Evolutionary conservation across 306 rosid genomes (phyloP), one percentile per base, ranked within the genome.

Genomic region (Clitoria ternatea): DNA sequence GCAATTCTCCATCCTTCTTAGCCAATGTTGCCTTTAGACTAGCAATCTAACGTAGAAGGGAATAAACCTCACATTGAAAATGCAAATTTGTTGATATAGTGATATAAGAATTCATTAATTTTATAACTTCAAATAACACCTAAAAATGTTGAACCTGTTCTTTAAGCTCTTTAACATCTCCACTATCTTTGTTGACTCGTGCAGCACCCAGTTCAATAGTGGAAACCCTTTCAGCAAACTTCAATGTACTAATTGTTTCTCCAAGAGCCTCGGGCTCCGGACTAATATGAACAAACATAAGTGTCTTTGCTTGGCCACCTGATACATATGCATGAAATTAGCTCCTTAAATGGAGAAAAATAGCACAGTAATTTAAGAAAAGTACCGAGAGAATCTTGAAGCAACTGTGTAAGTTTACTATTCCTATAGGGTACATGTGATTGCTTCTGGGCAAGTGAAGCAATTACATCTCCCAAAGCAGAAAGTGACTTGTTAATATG

Each of bases 291-390:
- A 95, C 96, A 82, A 95, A 95, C 99, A 95, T 95, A 43, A 95
- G 96, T 23, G 97, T 95, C 87, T 91, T 95, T 7, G 99, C 99
- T 66, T 95, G 92, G 52, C 99, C 97, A 48, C 99, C 99, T 94
- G 84, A 71, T 69, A 39, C 50, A 44, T 14, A 56, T 24, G 37
- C 2, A 61, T 35, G 22, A 73, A 62, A 42, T 17, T 56, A 76
- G 33, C 22, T 70, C 19, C 59, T 55, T 67, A 50, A 56, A 6
- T 40, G 15, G 66, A 70, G 65, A 76, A 1, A 36, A 36, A 10
- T 29, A 2, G 32, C 5, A 7, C 32, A 18, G 59, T 13, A 12
- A 33, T 42, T 15, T 27, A 20, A 63, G 14, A 61, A 40, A 64
- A 53, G 75, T 87, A 89, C 98, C 98, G 7, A 95, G 97, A 30